Evolutionary conservation across 257 asterid species (phyloP).

Genomic region (Nicotiana tomentosiformis): DNA sequence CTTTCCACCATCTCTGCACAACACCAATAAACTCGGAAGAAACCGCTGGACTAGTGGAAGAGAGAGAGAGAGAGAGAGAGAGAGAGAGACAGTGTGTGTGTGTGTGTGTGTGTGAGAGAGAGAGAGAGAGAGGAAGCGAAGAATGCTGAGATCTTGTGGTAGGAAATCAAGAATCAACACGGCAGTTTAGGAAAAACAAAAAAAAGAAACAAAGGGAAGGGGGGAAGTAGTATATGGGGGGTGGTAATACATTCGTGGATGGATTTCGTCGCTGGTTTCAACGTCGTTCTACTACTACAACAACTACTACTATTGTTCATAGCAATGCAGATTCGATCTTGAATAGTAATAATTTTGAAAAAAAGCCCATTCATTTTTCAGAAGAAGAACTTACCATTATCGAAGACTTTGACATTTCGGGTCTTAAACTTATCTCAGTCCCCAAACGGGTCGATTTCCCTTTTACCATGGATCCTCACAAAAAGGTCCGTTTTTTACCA

Average conservation of each 20-base stretch:
- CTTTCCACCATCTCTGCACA: background rate
- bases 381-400: constrained; percentile 29
- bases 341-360: background rate
- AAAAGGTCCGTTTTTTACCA: constrained; percentile 40
- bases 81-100: too few species aligned
- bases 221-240: constrained; percentile 58
- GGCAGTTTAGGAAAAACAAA: constrained; percentile 22
- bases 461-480: constrained; percentile 65
- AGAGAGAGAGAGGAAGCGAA: constrained; percentile 17
- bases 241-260: constrained; percentile 78
- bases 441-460: constrained; percentile 59
- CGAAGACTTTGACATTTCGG: constrained; percentile 62
- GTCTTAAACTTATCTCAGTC: constrained; percentile 53
- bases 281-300: constrained; percentile 29
- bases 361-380: background rate
- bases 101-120: too few species aligned
- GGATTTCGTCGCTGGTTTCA: constrained; percentile 83
- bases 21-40: constrained; percentile 16
- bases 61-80: constrained; percentile 8
- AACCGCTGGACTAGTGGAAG: background rate
- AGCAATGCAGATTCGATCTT: constrained; percentile 27
- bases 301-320: constrained; percentile 22
- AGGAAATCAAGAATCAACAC: constrained; percentile 33
- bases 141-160: constrained; percentile 36
- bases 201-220: constrained; percentile 11